Evolutionary conservation across 805 yeast species (phyloP).

Genomic region (Geotrichum ghanense): DNA sequence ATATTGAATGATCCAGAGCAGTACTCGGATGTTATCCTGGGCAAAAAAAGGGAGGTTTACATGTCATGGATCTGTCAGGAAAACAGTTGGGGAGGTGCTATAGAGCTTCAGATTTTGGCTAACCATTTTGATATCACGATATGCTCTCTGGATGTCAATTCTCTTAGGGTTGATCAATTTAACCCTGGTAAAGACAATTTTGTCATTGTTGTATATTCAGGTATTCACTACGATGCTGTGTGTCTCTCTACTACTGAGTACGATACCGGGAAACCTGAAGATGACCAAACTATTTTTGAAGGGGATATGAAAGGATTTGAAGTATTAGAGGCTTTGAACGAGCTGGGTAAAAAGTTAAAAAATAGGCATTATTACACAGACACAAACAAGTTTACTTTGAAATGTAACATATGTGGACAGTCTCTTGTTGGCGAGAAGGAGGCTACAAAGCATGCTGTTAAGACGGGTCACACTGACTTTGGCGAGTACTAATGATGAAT

Average conservation of each 20-base stretch:
- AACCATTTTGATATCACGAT: conserved; percentile 40
- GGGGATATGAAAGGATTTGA: conserved; percentile 24
- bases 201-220: conserved; percentile 50
- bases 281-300: conserved; percentile 35
- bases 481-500: conserved; percentile 35
- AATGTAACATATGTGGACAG: conserved; percentile 45
- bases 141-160: conserved; percentile 53
- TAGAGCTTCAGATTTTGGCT: conserved; percentile 56
- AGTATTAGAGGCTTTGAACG: conserved; percentile 29
- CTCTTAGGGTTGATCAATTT: conserved; percentile 45
- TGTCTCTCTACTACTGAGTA: conserved; percentile 25
- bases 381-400: conserved; percentile 44
- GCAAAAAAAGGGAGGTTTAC: conserved; percentile 38
- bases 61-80: conserved; percentile 47
- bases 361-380: conserved; percentile 51
- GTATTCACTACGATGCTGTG: conserved; percentile 63
- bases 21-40: conserved; percentile 49
- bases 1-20: conserved; percentile 33
- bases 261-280: conserved; percentile 15
- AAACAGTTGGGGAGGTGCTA: conserved; percentile 77
- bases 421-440: conserved; percentile 50
- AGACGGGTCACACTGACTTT: conserved; percentile 48
- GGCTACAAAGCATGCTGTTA: conserved; percentile 51
- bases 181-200: conserved; percentile 33
- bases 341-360: conserved; percentile 36